phyloP scores from a whole-genome alignment of 1,139 yeast genomes.

The Kurtzmaniella quercitrusa region DNA sequence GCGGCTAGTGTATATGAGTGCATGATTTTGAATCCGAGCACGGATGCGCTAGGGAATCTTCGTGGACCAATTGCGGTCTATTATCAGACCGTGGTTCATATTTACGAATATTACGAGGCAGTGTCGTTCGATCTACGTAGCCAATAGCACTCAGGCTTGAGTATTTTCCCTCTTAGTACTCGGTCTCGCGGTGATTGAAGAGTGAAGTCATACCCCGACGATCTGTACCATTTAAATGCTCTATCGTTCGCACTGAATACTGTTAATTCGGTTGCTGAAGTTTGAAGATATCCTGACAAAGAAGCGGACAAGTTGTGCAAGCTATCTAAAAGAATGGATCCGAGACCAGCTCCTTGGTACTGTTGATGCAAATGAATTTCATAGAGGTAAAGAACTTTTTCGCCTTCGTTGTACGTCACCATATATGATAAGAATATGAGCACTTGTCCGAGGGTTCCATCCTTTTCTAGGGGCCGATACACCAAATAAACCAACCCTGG shows the following conservation, averaged over 20 bases:
- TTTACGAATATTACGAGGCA: not conserved
- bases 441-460: constrained; percentile 14
- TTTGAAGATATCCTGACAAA: constrained; percentile 13
- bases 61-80: not conserved
- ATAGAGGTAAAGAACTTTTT: constrained; percentile 44
- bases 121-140: constrained; percentile 1
- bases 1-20: no score
- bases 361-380: constrained; percentile 44
- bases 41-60: not conserved
- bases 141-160: constrained; percentile 41
- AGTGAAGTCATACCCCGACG: constrained; percentile 33
- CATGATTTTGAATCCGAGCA: no score
- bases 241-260: constrained; percentile 45
- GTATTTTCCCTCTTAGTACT: constrained; percentile 31
- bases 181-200: constrained; percentile 43
- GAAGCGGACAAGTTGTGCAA: constrained; percentile 23
- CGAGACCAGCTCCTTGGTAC: constrained; percentile 29
- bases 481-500: constrained; percentile 38
- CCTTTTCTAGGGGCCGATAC: constrained; percentile 15
- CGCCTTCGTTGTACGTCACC: constrained; percentile 29
- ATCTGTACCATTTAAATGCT: constrained; percentile 42
- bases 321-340: constrained; percentile 25
- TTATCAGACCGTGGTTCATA: not conserved
- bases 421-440: constrained; percentile 41
- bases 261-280: constrained; percentile 39